Percentiles rank a stretch among this genome's conserved stretches.
phyloP scores from a whole-genome alignment of 139 green algal genomes.

The Chlamydomonas sphaeroides region DNA sequence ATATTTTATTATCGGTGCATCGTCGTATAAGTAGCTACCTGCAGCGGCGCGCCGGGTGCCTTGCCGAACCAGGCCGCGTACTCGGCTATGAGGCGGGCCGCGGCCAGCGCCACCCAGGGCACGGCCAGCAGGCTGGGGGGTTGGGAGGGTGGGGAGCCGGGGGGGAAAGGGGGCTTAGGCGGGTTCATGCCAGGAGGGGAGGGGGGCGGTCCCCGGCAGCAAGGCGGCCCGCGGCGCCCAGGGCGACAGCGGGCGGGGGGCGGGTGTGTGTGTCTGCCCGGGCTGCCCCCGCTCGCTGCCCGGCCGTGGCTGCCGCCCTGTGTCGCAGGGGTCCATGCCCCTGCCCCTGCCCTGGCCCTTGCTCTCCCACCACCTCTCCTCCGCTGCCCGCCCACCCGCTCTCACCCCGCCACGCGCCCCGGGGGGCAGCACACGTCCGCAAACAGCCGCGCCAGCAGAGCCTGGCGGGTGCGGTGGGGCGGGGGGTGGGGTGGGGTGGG shows the following conservation, averaged over 20 bases:
- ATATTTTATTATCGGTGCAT: too few species aligned
- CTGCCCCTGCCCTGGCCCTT: too few species aligned
- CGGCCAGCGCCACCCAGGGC: conserved; percentile 1
- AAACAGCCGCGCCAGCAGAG: conserved; percentile 56
- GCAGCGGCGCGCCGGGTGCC: conserved; percentile 6
- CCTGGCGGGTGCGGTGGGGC: not conserved
- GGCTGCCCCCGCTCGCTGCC: too few species aligned
- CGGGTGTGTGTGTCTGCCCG: too few species aligned
- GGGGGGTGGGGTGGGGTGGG: not conserved
- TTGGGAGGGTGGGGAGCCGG: not conserved
- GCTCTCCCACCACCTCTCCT: not conserved
- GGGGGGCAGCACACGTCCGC: conserved; percentile 45
- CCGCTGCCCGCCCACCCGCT: not conserved
- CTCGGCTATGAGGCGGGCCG: conserved; percentile 28
- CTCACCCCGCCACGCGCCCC: conserved; percentile 12
- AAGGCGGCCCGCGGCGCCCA: too few species aligned
- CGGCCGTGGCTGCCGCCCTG: too few species aligned
- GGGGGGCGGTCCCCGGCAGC: too few species aligned
- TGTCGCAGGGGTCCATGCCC: too few species aligned
- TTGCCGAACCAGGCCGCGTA: conserved; percentile 73
- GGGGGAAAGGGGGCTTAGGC: not conserved
- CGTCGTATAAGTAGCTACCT: too few species aligned
- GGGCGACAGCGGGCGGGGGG: too few species aligned
- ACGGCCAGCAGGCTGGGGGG: conserved; percentile 10
- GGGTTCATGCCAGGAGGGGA: not conserved